Conservation (phyloP, 208 protist genomes). For the Trypanosoma melophagium region DNA sequence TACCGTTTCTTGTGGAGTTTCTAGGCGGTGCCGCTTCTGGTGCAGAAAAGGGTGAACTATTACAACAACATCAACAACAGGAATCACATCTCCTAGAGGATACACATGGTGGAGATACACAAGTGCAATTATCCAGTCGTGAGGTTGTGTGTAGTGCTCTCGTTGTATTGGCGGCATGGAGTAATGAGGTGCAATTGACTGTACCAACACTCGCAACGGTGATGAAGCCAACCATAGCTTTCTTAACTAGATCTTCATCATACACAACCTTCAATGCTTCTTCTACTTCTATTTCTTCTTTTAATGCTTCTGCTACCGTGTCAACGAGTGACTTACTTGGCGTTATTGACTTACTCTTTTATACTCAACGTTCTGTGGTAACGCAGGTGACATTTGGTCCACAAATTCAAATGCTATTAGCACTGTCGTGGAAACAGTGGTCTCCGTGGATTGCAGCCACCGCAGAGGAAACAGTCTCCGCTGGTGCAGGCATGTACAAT, state of each 20-base stretch:
- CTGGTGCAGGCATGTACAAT: conserved; percentile 10
- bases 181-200: conserved; percentile 61
- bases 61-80: not conserved
- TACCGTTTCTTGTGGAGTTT: conserved; percentile 79
- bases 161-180: conserved; percentile 73
- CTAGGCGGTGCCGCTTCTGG: conserved; percentile 29
- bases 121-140: conserved; percentile 15
- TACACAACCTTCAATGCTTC: not conserved
- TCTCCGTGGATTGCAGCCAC: conserved; percentile 27
- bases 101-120: conserved; percentile 9
- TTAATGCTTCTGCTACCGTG: conserved; percentile 21
- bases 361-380: conserved; percentile 52
- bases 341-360: conserved; percentile 62
- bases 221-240: conserved; percentile 54
- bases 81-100: conserved; percentile 11
- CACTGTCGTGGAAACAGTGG: conserved; percentile 64
- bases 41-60: conserved; percentile 11
- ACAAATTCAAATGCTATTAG: conserved; percentile 47
- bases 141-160: conserved; percentile 71
- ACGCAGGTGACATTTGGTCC: conserved; percentile 50
- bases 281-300: conserved; percentile 16
- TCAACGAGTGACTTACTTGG: conserved; percentile 58
- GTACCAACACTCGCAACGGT: conserved; percentile 54
- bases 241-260: conserved; percentile 28
- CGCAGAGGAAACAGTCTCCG: conserved; percentile 26